Conservation (phyloP, 2,329 filamentous ascomycete species). For the Aspergillus sojae region DNA sequence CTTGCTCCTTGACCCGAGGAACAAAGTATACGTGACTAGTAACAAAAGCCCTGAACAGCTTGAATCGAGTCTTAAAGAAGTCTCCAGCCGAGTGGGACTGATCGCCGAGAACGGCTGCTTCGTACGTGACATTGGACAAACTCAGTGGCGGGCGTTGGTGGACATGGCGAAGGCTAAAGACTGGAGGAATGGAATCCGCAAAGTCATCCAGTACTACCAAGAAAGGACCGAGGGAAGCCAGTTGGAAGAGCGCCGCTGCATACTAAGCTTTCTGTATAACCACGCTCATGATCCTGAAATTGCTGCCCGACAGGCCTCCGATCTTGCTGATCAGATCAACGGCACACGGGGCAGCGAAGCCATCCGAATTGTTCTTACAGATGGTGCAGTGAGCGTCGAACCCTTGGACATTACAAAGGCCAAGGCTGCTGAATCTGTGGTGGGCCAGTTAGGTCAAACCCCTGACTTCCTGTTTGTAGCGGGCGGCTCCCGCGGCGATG, state of each 20-base stretch:
- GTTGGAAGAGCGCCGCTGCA: conserved; percentile 84
- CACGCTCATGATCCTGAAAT: conserved; percentile 73
- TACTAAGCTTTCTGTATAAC: conserved; percentile 84
- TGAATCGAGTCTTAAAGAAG: conserved; percentile 73
- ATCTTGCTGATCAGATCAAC: conserved; percentile 91
- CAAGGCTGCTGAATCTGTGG: conserved; percentile 73
- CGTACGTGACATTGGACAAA: conserved; percentile 66
- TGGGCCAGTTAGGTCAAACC: conserved; percentile 62
- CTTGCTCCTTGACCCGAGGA: conserved; percentile 73
- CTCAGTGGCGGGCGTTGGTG: conserved; percentile 74
- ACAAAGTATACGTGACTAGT: conserved; percentile 89
- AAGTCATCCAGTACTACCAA: conserved; percentile 83
- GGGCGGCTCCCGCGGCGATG: conserved; percentile 85
- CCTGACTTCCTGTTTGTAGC: conserved; percentile 86
- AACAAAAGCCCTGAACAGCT: conserved; percentile 81
- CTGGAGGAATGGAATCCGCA: conserved; percentile 82
- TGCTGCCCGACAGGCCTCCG: conserved; percentile 78
- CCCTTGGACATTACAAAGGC: conserved; percentile 83
- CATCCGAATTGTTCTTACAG: conserved; percentile 80
- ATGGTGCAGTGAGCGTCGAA: conserved; percentile 79
- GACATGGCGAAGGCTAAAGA: conserved; percentile 68
- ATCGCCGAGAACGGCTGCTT: conserved; percentile 95
- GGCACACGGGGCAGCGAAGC: conserved; percentile 80
- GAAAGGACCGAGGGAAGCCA: conserved; percentile 84
- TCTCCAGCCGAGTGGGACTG: conserved; percentile 70